Conservation (phyloP, 2,329 filamentous ascomycete genomes). For the Microdochium paspali region DNA sequence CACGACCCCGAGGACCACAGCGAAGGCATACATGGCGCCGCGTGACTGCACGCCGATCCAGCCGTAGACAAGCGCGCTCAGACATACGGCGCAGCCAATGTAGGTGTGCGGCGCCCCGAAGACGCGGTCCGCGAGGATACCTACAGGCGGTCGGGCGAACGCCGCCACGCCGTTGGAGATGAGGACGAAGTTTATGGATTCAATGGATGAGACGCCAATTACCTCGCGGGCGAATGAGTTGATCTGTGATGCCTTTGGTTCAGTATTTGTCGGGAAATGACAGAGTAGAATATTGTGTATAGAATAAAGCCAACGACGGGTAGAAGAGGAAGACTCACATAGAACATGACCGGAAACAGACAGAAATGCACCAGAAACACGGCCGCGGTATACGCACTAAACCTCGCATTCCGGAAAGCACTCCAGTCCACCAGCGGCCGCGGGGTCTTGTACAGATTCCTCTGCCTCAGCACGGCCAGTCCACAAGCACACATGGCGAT, state of each 20-base stretch:
- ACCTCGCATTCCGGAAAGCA: not conserved
- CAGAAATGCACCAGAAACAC: not conserved
- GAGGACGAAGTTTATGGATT: slow-evolving; percentile 48
- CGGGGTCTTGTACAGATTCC: not conserved
- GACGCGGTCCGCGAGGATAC: slow-evolving; percentile 42
- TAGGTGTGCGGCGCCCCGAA: slow-evolving; percentile 47
- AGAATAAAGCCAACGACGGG: no score
- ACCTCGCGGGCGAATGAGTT: slow-evolving; percentile 28
- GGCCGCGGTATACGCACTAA: not conserved
- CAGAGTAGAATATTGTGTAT: no score
- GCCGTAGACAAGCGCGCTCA: slow-evolving; percentile 35
- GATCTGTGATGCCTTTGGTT: slow-evolving; percentile 15
- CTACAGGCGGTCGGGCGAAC: slow-evolving; percentile 42
- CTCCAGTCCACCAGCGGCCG: not conserved
- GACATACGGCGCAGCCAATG: slow-evolving; percentile 30
- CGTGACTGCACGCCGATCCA: slow-evolving; percentile 40
- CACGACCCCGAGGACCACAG: slow-evolving; percentile 12
- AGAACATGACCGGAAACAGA: not conserved
- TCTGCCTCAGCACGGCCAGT: not conserved
- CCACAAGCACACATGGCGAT: slow-evolving; percentile 6
- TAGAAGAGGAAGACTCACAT: not conserved
- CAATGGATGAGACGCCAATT: slow-evolving; percentile 33
- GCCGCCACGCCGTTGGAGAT: slow-evolving; percentile 51
- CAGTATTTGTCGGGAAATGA: no score
- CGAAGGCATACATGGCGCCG: slow-evolving; percentile 11